Conservation (phyloP, 108 stramenopile genomes). For the Poteriospumella lacustris region DNA sequence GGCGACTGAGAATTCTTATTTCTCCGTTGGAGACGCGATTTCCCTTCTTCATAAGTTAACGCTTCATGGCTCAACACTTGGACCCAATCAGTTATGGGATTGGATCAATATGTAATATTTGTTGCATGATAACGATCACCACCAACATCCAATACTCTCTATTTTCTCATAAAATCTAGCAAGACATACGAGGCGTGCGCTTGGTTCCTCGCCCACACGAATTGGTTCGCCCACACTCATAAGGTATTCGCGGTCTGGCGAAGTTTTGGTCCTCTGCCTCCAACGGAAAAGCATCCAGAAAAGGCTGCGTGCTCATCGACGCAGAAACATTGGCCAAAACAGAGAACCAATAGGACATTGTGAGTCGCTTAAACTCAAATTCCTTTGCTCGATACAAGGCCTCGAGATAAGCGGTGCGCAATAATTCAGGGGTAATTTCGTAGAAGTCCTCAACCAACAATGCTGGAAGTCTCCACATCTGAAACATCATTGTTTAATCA, state of each 20-base stretch:
- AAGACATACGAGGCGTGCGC: conserved; percentile 14
- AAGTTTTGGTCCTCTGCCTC: conserved; percentile 19
- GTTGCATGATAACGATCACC: conserved; percentile 7
- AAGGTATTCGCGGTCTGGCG: conserved; percentile 5
- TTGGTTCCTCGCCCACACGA: conserved; percentile 30
- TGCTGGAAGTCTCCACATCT: conserved; percentile 23
- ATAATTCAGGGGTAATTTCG: conserved; percentile 22
- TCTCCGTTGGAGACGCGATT: no score
- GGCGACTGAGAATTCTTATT: no score
- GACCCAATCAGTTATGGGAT: conserved; percentile 7
- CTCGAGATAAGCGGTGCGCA: conserved; percentile 27
- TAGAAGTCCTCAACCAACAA: conserved; percentile 18
- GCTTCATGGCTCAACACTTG: no score
- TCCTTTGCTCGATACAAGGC: conserved; percentile 27
- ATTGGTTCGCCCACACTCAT: conserved; percentile 22
- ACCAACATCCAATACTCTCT: conserved; percentile 7
- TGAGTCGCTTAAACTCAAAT: conserved; percentile 21
- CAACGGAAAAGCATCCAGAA: conserved; percentile 25
- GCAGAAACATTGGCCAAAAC: conserved; percentile 19
- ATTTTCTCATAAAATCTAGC: conserved; percentile 13
- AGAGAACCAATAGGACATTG: conserved; percentile 18
- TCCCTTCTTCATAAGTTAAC: no score
- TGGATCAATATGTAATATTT: conserved; percentile 9
- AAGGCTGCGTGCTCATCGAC: neutral
- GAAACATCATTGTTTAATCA: neutral